A percentile compares a stretch with the other conserved stretches of the same genome.
Evolutionary conservation across 345 rosid genomes (phyloP).

Genomic region (Populus tremula): DNA sequence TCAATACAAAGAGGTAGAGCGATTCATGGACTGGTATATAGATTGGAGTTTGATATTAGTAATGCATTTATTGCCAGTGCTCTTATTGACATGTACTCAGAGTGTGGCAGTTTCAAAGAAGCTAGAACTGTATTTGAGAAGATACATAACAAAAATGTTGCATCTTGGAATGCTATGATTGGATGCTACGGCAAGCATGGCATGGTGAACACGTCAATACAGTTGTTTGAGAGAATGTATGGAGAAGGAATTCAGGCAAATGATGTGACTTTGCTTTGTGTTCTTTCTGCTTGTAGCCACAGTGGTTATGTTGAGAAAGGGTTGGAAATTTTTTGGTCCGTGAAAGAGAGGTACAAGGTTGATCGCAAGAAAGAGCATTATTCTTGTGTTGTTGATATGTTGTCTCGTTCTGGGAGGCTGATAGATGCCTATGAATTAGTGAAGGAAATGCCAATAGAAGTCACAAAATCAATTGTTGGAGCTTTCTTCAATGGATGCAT

Average conservation of each 20-base stretch:
- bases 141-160: not conserved
- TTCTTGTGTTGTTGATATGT: not conserved
- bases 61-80: too few species aligned
- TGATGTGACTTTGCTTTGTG: slow-evolving; percentile 1
- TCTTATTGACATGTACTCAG: too few species aligned
- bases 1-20: too few species aligned
- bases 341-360: not conserved
- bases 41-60: too few species aligned
- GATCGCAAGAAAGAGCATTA: not conserved
- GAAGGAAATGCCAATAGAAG: slow-evolving; percentile 9
- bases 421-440: not conserved
- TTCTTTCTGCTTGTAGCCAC: not conserved
- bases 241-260: not conserved
- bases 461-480: not conserved
- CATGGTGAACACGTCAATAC: not conserved
- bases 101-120: too few species aligned
- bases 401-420: not conserved
- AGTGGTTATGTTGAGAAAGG: not conserved
- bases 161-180: slow-evolving; percentile 3
- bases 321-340: not conserved
- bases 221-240: slow-evolving; percentile 2
- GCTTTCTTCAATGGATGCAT: too few species aligned
- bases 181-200: slow-evolving; percentile 3
- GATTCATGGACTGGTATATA: too few species aligned
- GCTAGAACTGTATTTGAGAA: too few species aligned